phyloP scores from a whole-genome alignment of 352 stramenopile species.

The Phytophthora pinifolia region DNA sequence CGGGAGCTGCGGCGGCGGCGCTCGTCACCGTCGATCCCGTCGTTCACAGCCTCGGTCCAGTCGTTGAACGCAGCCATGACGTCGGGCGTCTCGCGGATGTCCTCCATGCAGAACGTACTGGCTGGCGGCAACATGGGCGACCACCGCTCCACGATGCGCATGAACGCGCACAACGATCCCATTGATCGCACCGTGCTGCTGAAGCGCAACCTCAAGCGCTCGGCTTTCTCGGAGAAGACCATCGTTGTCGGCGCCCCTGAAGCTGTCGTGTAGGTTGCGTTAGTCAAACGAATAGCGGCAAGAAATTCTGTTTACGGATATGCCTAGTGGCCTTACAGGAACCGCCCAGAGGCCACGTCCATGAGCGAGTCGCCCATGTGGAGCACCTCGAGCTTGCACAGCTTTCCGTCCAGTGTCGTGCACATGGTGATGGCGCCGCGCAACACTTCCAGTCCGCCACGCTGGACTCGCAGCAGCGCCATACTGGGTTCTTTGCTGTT shows the following conservation, averaged over 20 bases:
- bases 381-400: conserved; percentile 64
- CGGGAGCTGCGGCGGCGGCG: conserved; percentile 62
- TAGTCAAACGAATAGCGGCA: too few species aligned
- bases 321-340: conserved; percentile 37
- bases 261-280: conserved; percentile 66
- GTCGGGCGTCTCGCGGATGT: conserved; percentile 50
- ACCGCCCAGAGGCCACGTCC: conserved; percentile 63
- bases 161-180: conserved; percentile 59
- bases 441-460: conserved; percentile 56
- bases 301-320: too few species aligned
- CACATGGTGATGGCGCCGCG: conserved; percentile 77
- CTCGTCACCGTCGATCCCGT: conserved; percentile 87
- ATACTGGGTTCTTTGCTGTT: conserved; percentile 45
- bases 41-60: conserved; percentile 83
- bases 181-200: conserved; percentile 77
- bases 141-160: conserved; percentile 52
- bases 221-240: conserved; percentile 77
- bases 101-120: conserved; percentile 41
- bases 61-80: conserved; percentile 79
- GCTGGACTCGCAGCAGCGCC: conserved; percentile 61
- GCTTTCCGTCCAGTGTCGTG: conserved; percentile 60
- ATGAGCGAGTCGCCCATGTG: conserved; percentile 64
- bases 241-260: conserved; percentile 86
- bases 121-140: conserved; percentile 35
- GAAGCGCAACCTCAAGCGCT: conserved; percentile 76